These are phyloP conservation scores for Scedosporium dehoogii DNA, from an alignment of 2,329 filamentous ascomycete genomes.

Conservation along the genomic window DNA sequence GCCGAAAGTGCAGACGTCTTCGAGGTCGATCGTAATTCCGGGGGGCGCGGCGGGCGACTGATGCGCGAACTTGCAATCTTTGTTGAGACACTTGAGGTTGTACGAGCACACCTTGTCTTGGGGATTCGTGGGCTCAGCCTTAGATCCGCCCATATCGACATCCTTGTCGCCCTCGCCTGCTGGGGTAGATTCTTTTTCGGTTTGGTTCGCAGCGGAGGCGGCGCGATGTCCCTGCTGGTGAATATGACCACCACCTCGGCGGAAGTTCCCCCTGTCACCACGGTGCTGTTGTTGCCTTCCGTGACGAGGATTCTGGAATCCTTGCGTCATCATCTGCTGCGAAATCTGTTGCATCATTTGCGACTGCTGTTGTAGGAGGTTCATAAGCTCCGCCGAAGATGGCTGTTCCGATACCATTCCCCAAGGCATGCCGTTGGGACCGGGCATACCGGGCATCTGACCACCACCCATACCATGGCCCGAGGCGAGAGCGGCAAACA, in stretches of 20 bases:
- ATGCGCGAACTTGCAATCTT: constrained; percentile 85
- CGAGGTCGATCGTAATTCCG: constrained; percentile 66
- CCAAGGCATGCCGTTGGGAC: constrained; percentile 22
- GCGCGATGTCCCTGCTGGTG: constrained; percentile 18
- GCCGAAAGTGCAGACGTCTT: constrained; percentile 73
- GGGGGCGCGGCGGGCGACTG: constrained; percentile 84
- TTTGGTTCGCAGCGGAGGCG: constrained; percentile 15
- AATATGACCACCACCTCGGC: constrained; percentile 34
- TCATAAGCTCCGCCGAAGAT: constrained; percentile 46
- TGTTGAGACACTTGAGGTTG: constrained; percentile 80
- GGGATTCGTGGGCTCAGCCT: constrained; percentile 44
- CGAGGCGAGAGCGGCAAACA: constrained; percentile 24
- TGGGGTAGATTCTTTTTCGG: constrained; percentile 21
- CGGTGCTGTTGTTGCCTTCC: constrained; percentile 43
- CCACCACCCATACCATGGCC: constrained; percentile 26
- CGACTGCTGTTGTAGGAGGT: constrained; percentile 79
- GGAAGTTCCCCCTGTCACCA: constrained; percentile 46
- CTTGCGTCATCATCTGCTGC: constrained; percentile 48
- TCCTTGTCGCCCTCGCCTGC: constrained; percentile 40
- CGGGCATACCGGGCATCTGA: constrained; percentile 28
- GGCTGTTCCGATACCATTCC: constrained; percentile 36
- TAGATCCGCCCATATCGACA: constrained; percentile 48
- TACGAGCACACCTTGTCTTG: constrained; percentile 74
- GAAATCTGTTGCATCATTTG: constrained; percentile 74
- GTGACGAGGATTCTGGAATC: constrained; percentile 22